Conservation (phyloP, 208 protist species). For the Trypanosoma lewisi region DNA sequence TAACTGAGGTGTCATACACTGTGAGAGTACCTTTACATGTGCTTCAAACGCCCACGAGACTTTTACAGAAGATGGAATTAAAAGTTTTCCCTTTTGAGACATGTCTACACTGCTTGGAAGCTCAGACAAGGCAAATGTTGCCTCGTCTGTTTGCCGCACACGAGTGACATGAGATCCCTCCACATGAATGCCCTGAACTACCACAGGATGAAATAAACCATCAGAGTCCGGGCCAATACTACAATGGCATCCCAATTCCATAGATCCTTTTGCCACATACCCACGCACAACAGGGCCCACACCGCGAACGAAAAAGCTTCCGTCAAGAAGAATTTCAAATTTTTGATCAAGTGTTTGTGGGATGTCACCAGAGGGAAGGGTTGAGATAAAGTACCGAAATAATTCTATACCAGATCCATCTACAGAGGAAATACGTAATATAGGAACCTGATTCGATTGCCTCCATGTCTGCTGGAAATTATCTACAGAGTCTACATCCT, state of each 20-base stretch:
- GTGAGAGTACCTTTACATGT: constrained; percentile 52
- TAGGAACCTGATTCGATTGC: constrained; percentile 39
- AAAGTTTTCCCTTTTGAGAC: constrained; percentile 69
- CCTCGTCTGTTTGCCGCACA: constrained; percentile 83
- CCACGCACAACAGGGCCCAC: constrained; percentile 94
- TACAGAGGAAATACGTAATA: constrained; percentile 70
- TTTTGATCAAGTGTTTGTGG: constrained; percentile 41
- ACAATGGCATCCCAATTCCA: constrained; percentile 84
- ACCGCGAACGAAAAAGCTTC: constrained; percentile 65
- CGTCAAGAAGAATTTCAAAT: constrained; percentile 86
- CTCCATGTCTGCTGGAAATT: constrained; percentile 36
- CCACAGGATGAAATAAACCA: constrained; percentile 83
- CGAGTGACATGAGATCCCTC: constrained; percentile 89
- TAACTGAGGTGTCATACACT: constrained; percentile 48
- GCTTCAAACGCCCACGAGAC: constrained; percentile 34
- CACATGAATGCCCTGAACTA: constrained; percentile 91
- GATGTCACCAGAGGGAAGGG: constrained; percentile 24
- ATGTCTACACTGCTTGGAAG: constrained; percentile 55
- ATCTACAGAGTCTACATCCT: constrained; percentile 24
- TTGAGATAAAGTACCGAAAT: constrained; percentile 49
- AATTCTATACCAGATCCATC: constrained; percentile 46
- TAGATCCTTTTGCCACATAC: constrained; percentile 76
- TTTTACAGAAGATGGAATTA: constrained; percentile 23
- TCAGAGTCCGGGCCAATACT: constrained; percentile 90
- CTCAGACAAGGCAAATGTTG: constrained; percentile 90